Conservation (phyloP, 805 yeast genomes). For the Maudiozyma saulgeensis region DNA sequence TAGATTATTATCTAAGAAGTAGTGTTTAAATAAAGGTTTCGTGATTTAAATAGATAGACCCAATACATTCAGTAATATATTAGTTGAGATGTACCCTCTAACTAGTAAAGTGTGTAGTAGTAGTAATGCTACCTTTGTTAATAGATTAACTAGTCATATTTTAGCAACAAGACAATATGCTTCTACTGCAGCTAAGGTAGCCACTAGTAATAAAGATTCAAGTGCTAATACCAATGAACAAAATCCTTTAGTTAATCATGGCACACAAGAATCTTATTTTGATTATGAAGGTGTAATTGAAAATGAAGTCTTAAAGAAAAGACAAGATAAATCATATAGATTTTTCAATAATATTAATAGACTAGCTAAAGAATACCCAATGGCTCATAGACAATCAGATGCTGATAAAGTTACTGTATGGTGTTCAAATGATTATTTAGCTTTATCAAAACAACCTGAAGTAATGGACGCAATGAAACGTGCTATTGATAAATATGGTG, state of each 20-base stretch:
- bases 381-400: conserved; percentile 72
- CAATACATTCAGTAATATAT: background rate
- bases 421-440: conserved; percentile 97
- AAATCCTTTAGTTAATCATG: conserved; percentile 26
- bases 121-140: background rate
- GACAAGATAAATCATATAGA: conserved; percentile 85
- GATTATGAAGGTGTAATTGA: conserved; percentile 66
- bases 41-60: too few species aligned
- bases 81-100: background rate
- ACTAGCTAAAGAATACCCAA: conserved; percentile 85
- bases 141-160: background rate
- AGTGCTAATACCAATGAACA: conserved; percentile 15
- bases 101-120: background rate
- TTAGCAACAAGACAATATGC: conserved; percentile 22
- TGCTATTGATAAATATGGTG: conserved; percentile 82
- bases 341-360: conserved; percentile 96
- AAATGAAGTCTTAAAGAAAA: conserved; percentile 59
- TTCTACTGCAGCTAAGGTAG: conserved; percentile 24
- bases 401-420: conserved; percentile 90
- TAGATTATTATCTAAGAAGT: too few species aligned
- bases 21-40: background rate
- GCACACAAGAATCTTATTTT: conserved; percentile 45
- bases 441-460: conserved; percentile 77
- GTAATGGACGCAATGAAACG: conserved; percentile 69
- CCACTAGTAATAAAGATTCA: conserved; percentile 15